Conservation (phyloP, 2,329 filamentous ascomycete genomes). For the Trichoderma sp. region DNA sequence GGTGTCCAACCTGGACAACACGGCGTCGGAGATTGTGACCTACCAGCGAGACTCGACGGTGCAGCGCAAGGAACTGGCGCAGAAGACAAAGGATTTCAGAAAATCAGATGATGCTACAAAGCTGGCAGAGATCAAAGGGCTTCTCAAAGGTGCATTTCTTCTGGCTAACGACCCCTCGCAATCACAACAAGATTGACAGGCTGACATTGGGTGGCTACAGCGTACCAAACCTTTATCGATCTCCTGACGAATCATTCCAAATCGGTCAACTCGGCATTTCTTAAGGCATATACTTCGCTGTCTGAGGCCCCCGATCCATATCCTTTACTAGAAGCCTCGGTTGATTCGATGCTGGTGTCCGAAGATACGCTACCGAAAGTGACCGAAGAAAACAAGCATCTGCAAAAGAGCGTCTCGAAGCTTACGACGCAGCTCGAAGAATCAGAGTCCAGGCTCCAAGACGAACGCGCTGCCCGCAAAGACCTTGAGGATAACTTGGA, state of each 20-base stretch:
- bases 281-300: constrained; percentile 88
- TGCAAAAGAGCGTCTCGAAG: constrained; percentile 77
- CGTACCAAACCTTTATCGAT: constrained; percentile 97
- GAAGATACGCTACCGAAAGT: constrained; percentile 92
- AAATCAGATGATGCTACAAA: constrained; percentile 91
- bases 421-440: constrained; percentile 83
- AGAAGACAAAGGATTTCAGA: constrained; percentile 97
- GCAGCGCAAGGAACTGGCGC: constrained; percentile 94
- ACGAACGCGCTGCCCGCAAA: constrained; percentile 73
- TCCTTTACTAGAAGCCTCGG: constrained; percentile 90
- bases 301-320: constrained; percentile 97
- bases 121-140: constrained; percentile 81
- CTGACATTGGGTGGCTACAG: constrained; percentile 48
- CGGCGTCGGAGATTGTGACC: constrained; percentile 90
- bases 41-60: constrained; percentile 95
- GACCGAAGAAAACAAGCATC: constrained; percentile 81
- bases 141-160: constrained; percentile 74
- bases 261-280: constrained; percentile 86
- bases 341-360: constrained; percentile 88
- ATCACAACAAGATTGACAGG: neutral
- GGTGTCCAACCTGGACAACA: constrained; percentile 83
- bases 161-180: neutral
- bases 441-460: constrained; percentile 76
- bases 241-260: constrained; percentile 96
- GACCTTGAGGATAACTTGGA: constrained; percentile 79